A percentile compares a stretch with the other conserved stretches of the same genome.
These are phyloP conservation scores for Acidomyces sp. DNA, from an alignment of 495 filamentous ascomycete species.

Conservation along the genomic window DNA sequence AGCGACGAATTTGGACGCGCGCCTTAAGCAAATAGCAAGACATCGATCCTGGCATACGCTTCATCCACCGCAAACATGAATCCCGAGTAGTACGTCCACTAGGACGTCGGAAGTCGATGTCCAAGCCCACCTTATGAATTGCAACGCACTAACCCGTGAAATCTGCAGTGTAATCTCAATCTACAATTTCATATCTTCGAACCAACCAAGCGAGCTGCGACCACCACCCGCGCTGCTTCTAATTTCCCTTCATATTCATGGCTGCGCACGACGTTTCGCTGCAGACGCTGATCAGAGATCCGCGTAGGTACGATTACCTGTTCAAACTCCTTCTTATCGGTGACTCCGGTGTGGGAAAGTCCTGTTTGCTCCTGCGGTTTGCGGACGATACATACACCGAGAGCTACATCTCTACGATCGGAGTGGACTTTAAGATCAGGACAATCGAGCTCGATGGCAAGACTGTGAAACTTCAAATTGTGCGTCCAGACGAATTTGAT, in stretches of 20 bases:
- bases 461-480: conserved; percentile 98
- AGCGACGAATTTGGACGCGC: neutral
- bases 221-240: too few species aligned
- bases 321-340: conserved; percentile 99
- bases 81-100: conserved; percentile 72
- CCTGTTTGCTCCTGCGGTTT: conserved; percentile 91
- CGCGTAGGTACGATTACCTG: conserved; percentile 95
- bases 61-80: conserved; percentile 56
- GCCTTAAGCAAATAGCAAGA: neutral
- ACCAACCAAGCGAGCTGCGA: too few species aligned
- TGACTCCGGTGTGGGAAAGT: conserved; percentile 99
- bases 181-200: too few species aligned
- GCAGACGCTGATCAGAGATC: neutral
- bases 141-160: too few species aligned
- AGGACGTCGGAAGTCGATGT: too few species aligned
- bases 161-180: too few species aligned
- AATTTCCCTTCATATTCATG: too few species aligned
- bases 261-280: too few species aligned
- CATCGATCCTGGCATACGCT: too few species aligned
- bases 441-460: conserved; percentile 98
- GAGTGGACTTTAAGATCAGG: conserved; percentile 99
- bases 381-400: conserved; percentile 99
- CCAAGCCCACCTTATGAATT: too few species aligned
- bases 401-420: conserved; percentile 98
- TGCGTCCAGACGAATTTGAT: conserved; percentile 37